A percentile compares a stretch with the other conserved stretches of the same genome.
Conservation (phyloP, 2,329 filamentous ascomycete species). For the Aspergillus fructus region DNA sequence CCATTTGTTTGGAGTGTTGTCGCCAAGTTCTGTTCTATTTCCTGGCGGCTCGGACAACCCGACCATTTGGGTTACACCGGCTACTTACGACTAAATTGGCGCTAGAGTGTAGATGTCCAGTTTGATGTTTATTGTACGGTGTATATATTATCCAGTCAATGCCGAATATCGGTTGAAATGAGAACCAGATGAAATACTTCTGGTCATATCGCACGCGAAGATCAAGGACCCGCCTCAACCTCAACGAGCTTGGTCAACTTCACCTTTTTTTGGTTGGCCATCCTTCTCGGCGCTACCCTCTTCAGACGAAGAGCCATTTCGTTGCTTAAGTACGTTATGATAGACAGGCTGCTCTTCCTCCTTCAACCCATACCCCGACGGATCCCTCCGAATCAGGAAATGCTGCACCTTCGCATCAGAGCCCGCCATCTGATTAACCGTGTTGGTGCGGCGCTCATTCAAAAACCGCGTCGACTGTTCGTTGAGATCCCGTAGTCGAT, state of each 20-base stretch:
- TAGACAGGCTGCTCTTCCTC: constrained; percentile 45
- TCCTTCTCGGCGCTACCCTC: background rate
- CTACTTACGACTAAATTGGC: background rate
- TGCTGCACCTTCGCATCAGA: constrained; percentile 68
- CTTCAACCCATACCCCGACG: constrained; percentile 47
- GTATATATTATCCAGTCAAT: no score
- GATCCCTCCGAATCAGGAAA: constrained; percentile 74
- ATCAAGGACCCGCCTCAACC: background rate
- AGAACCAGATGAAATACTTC: background rate
- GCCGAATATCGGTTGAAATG: no score
- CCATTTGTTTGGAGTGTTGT: background rate
- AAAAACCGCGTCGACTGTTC: constrained; percentile 60
- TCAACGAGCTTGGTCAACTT: background rate
- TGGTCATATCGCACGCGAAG: background rate
- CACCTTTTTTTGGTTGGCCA: background rate
- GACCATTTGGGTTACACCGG: background rate
- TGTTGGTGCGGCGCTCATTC: constrained; percentile 55
- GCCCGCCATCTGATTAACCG: constrained; percentile 47
- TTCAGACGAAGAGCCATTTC: background rate
- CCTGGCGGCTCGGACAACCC: background rate
- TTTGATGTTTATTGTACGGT: background rate
- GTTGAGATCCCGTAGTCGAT: constrained; percentile 65
- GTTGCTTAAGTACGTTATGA: constrained; percentile 26
- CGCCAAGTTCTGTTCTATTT: background rate
- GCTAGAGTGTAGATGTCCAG: background rate